Percentiles rank a stretch among this genome's conserved stretches.
phyloP scores from a whole-genome alignment of 1,139 yeast species.

The Meyerozyma sp. region DNA sequence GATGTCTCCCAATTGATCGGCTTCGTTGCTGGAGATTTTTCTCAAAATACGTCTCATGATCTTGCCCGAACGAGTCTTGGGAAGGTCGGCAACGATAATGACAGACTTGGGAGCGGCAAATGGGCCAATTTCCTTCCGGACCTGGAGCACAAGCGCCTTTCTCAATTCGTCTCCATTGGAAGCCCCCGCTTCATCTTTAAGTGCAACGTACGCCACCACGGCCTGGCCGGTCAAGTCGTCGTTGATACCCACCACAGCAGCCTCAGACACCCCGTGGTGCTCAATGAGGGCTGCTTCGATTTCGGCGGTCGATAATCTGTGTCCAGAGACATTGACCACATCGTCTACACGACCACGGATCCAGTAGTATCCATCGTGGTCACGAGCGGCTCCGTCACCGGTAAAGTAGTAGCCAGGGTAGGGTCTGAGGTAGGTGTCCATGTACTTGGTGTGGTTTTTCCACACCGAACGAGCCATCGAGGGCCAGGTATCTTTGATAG shows the following conservation, averaged over 20 bases:
- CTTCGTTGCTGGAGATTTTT: conserved; percentile 85
- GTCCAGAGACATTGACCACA: conserved; percentile 96
- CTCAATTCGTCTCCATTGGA: conserved; percentile 54
- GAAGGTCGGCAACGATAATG: conserved; percentile 82
- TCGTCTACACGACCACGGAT: conserved; percentile 98
- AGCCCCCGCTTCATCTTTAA: conserved; percentile 53
- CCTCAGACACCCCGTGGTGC: conserved; percentile 77
- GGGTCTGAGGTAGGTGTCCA: conserved; percentile 92
- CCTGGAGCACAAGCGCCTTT: conserved; percentile 80
- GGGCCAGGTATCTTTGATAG: conserved; percentile 90
- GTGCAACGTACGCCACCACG: conserved; percentile 86
- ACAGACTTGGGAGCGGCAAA: conserved; percentile 97
- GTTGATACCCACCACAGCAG: conserved; percentile 91
- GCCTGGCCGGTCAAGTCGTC: conserved; percentile 98
- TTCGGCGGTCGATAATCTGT: conserved; percentile 94
- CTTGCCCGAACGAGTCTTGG: conserved; percentile 97
- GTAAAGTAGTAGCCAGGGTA: conserved; percentile 97
- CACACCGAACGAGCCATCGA: conserved; percentile 97
- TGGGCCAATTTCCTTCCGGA: conserved; percentile 93
- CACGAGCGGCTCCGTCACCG: conserved; percentile 99
- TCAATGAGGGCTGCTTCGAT: conserved; percentile 89
- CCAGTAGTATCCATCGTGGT: conserved; percentile 96
- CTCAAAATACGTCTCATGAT: conserved; percentile 97
- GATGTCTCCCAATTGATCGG: conserved; percentile 89
- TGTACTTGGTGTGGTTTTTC: conserved; percentile 82